Evolutionary conservation across 2,329 filamentous ascomycete genomes (phyloP), one percentile per base, ranked within the genome.

Genomic region (Hypoxylon sp.): DNA sequence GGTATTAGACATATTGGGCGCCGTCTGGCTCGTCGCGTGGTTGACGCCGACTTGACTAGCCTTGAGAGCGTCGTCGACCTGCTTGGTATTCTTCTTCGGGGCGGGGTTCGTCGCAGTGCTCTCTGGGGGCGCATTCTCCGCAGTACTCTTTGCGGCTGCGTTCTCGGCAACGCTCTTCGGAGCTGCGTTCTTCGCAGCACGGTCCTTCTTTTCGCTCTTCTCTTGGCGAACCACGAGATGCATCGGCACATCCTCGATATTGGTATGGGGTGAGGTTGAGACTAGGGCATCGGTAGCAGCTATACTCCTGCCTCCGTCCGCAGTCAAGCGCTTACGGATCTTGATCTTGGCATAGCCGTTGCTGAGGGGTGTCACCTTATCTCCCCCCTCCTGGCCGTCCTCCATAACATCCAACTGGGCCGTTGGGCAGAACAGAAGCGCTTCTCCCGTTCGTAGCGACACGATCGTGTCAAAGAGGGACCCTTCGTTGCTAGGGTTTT

Each of bases 401-500:
- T 33, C 6, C 6, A 6, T 13, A 1, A 62, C n/a, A n/a, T 53
- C 55, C n/a, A 68, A 29, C 18, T 52, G 55, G 1, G 64, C 67
- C 1, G 62, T 67, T 0, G 67, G 67, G 13, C 62, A 66, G 46
- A 69, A 69, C 0, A 69, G 38, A n/a, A 69, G 18, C 1, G 65
- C 67, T 26, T 69, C 48, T 17, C 67, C 65, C 1, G 61, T 66
- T 5, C 49, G 31, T 3, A 69, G 57, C 6, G 15, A 27, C 2
- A 68, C 51, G 8, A 69, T 69, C 0, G 46, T 57, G 3, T 59
- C 33, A 20, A 69, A 68, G 1, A 69, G 57, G 10, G 55, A 41
- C 8, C 51, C 60, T 1, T 20, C 9, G 15, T 21, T 13, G 2
- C 42, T 53, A 9, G 33, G 31, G 13, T 58, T 48, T 33, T 46